Conservation (phyloP, 2,329 filamentous ascomycete genomes). For the Neurospora sp. region DNA sequence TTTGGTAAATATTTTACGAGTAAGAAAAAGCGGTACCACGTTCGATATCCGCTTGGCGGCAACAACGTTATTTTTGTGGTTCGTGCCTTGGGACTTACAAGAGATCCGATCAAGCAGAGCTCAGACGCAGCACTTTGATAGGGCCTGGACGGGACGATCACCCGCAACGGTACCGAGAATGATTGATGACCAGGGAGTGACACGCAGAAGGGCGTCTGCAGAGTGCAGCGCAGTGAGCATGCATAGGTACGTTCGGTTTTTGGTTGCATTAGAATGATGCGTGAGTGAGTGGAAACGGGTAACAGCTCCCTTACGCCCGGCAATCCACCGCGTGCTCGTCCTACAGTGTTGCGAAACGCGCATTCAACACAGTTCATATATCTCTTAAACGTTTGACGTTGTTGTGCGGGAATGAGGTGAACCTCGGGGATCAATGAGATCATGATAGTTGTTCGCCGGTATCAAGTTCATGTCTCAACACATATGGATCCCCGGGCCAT, state of each 20-base stretch:
- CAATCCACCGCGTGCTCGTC: neutral
- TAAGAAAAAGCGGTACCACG: neutral
- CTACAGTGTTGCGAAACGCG: neutral
- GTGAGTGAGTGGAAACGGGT: neutral
- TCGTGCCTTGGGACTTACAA: neutral
- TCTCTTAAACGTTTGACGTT: neutral
- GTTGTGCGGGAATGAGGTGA: neutral
- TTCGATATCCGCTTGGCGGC: neutral
- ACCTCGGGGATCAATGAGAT: neutral
- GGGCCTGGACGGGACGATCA: neutral
- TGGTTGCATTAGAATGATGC: neutral
- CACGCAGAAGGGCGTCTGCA: neutral
- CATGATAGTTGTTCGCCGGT: neutral
- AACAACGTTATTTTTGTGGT: neutral
- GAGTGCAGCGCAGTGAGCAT: neutral
- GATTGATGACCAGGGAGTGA: neutral
- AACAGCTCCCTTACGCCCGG: neutral
- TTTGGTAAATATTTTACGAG: no score
- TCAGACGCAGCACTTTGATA: neutral
- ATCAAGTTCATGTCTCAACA: neutral
- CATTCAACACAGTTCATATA: neutral
- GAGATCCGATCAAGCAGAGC: neutral
- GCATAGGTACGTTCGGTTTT: neutral
- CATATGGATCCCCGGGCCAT: neutral
- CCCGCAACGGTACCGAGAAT: neutral